A percentile compares a stretch with the other conserved stretches of the same genome.
Conservation (phyloP, 805 yeast species). For the Metschnikowia peoriensis region DNA sequence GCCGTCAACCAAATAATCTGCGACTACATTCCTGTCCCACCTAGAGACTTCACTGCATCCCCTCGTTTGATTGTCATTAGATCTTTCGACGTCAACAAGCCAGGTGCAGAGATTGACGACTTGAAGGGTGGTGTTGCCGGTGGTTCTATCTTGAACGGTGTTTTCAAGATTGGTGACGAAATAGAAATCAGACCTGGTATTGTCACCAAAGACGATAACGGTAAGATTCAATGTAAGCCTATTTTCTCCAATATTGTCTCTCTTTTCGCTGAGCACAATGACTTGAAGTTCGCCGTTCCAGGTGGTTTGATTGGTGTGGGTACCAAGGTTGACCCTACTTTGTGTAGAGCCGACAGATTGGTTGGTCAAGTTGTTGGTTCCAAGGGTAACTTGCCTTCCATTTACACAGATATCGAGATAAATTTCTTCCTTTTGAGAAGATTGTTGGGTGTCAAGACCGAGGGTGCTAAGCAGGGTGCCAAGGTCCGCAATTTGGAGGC, state of each 20-base stretch:
- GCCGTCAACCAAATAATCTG: slow-evolving; percentile 97
- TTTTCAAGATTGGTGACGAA: slow-evolving; percentile 94
- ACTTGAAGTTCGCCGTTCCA: slow-evolving; percentile 97
- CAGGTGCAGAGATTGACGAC: slow-evolving; percentile 96
- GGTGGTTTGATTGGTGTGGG: slow-evolving; percentile 99
- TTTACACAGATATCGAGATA: slow-evolving; percentile 95
- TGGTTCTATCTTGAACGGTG: slow-evolving; percentile 97
- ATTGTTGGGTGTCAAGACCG: slow-evolving; percentile 96
- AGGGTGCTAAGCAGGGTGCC: slow-evolving; percentile 90
- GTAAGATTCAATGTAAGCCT: slow-evolving; percentile 91
- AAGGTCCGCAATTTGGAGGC: slow-evolving; percentile 92
- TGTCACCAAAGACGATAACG: slow-evolving; percentile 87
- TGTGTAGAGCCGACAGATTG: slow-evolving; percentile 98
- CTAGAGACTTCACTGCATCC: slow-evolving; percentile 89
- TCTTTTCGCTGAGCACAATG: slow-evolving; percentile 95
- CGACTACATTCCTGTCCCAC: slow-evolving; percentile 92
- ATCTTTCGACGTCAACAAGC: slow-evolving; percentile 97
- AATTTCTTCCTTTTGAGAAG: slow-evolving; percentile 96
- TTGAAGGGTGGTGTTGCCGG: slow-evolving; percentile 99
- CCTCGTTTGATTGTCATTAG: slow-evolving; percentile 96
- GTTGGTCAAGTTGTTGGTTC: slow-evolving; percentile 99
- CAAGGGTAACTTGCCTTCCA: slow-evolving; percentile 91
- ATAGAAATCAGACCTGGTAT: slow-evolving; percentile 99
- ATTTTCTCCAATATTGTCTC: slow-evolving; percentile 93
- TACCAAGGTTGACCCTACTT: slow-evolving; percentile 96